phyloP scores from a whole-genome alignment of 768 basidiomycete genomes.

The Filobasidium floriforme region DNA sequence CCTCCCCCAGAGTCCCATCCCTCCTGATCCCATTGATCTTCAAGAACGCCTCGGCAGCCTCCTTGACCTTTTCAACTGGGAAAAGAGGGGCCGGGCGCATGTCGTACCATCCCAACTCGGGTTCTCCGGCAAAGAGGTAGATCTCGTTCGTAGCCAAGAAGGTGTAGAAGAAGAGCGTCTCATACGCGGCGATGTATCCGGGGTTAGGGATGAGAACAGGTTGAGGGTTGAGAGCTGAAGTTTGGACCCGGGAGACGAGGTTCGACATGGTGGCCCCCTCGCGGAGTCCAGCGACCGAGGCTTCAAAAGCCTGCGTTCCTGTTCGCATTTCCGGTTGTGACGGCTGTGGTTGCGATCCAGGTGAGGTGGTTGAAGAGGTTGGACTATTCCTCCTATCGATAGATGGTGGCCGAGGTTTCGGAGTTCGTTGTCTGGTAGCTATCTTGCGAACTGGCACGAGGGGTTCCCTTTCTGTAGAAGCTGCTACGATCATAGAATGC shows the following conservation, averaged over 20 bases:
- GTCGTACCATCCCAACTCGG: neutral
- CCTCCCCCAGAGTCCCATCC: neutral
- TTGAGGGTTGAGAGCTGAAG: slow-evolving; percentile 3
- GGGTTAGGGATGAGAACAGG: neutral
- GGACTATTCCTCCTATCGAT: too few species aligned
- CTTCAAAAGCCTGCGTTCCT: neutral
- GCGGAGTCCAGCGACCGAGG: neutral
- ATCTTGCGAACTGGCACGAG: too few species aligned
- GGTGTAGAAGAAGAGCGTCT: neutral
- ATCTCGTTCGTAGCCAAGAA: neutral
- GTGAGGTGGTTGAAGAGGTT: neutral
- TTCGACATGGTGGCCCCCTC: neutral
- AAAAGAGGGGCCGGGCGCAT: neutral
- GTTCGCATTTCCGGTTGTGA: neutral
- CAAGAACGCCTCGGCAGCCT: neutral
- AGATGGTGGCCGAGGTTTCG: too few species aligned
- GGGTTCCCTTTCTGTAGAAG: too few species aligned
- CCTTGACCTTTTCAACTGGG: neutral
- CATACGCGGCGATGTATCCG: neutral
- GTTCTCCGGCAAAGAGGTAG: neutral
- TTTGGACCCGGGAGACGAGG: neutral
- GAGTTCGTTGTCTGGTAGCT: too few species aligned
- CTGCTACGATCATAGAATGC: too few species aligned
- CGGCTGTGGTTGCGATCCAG: neutral
- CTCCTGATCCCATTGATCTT: neutral